These are phyloP conservation scores for Picochlorum sp. DNA, from an alignment of 139 green algal species.

Conservation along the genomic window DNA sequence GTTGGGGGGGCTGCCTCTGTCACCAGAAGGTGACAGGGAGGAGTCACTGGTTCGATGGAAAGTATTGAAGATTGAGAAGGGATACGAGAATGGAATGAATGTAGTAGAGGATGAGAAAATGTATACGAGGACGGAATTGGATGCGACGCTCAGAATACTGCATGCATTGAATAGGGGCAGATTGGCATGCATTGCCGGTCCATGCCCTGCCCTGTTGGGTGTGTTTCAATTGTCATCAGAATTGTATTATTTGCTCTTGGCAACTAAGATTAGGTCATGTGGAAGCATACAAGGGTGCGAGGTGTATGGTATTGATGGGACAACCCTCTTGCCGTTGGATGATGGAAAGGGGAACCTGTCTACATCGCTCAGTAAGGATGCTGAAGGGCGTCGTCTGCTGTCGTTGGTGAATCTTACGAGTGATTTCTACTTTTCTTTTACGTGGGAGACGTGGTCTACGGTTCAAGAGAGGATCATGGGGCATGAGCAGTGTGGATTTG, in stretches of 20 bases:
- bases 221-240: constrained; percentile 44
- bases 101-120: constrained; percentile 40
- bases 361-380: constrained; percentile 12
- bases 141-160: constrained; percentile 36
- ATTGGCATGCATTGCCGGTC: constrained; percentile 44
- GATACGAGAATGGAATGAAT: constrained; percentile 23
- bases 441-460: constrained; percentile 63
- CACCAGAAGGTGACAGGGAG: not conserved
- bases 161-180: constrained; percentile 40
- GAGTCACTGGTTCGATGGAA: constrained; percentile 12
- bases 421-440: constrained; percentile 91
- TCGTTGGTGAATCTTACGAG: constrained; percentile 77
- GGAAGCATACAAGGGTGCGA: constrained; percentile 62
- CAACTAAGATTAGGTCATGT: constrained; percentile 56
- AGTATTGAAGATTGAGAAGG: constrained; percentile 44
- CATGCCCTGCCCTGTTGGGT: constrained; percentile 50
- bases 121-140: constrained; percentile 47
- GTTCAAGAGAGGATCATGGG: constrained; percentile 58
- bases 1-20: not conserved
- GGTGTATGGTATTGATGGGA: constrained; percentile 74
- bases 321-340: constrained; percentile 61
- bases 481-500: no score
- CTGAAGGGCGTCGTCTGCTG: constrained; percentile 63
- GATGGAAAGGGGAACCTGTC: constrained; percentile 14
- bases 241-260: constrained; percentile 80